Evolutionary conservation across 345 rosid species (phyloP), one percentile per base, ranked within the genome.

Genomic region (Carallia brachiata): DNA sequence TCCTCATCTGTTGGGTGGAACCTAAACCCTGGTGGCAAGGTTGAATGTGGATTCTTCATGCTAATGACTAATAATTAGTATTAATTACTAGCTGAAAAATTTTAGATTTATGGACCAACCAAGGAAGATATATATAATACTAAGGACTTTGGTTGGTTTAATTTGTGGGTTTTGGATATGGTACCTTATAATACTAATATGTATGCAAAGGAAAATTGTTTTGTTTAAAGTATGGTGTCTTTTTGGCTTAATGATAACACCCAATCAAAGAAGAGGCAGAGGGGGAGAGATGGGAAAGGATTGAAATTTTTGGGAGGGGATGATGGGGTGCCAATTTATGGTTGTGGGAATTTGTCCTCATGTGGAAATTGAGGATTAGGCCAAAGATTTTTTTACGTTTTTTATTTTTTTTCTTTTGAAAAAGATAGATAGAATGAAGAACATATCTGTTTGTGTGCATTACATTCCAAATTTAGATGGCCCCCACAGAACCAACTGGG

Each of bases 1-100:
- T 95, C 99, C 61, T 92, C 97, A 52, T 95, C 99, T 1, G 99
- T 95, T 17, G 99, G 99, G 82, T 91, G 98, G 75, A 94, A 94
- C 78, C 99, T 84, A 73, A 95, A 95, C 19, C 99, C 99, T 0
- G 99, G 99, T 9, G 99, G 99, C 80, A 95, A 81, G 34, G 72
- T 67, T 34, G 97, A 77, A 71, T 89, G 86, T 36, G 96, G 92
- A 75, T 86, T 86, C 67, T 84, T 87, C 84, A 81, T 88, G 52
- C 74, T 80, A 23, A 23, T 23, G 50, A 19, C 32, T 55, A 55
- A 23, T 7, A 19, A 44, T 13, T 44, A 44, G 23, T 23, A 23
- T 23, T 23, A 44, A 44, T 10, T 3, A 44, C 50, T 44, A 44
- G 17, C 50, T 44, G 16, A 44, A 44, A 12, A 23, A 23, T 23